Evolutionary conservation across 1,284 basidiomycete genomes (phyloP).

Genomic region (Ganoderma lingzhi): DNA sequence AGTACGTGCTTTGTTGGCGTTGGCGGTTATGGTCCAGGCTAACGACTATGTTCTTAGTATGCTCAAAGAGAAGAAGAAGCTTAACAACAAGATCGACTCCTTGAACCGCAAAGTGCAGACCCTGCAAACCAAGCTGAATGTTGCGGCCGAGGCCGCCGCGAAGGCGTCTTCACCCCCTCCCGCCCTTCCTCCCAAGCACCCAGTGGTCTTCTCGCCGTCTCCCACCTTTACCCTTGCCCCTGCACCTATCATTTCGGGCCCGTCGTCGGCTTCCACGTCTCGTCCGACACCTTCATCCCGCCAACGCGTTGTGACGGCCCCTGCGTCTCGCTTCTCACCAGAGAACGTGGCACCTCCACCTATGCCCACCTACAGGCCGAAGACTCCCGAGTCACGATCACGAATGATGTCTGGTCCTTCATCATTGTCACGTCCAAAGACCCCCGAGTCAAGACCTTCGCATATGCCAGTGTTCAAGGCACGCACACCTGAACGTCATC

Average conservation of each 20-base stretch:
- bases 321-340: slow-evolving; percentile 8
- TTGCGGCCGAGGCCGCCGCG: slow-evolving; percentile 51
- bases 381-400: slow-evolving; percentile 40
- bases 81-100: slow-evolving; percentile 70
- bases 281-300: slow-evolving; percentile 20
- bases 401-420: slow-evolving; percentile 54
- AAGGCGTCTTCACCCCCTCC: slow-evolving; percentile 31
- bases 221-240: slow-evolving; percentile 20
- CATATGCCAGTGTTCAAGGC: slow-evolving; percentile 57
- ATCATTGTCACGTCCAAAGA: slow-evolving; percentile 55
- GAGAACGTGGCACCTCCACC: slow-evolving; percentile 27
- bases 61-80: slow-evolving; percentile 81
- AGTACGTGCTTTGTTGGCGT: slow-evolving; percentile 56
- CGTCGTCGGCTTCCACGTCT: slow-evolving; percentile 19
- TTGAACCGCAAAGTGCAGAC: slow-evolving; percentile 75
- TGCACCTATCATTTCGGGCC: slow-evolving; percentile 19
- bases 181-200: slow-evolving; percentile 15
- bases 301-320: slow-evolving; percentile 29
- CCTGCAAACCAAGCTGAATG: slow-evolving; percentile 69
- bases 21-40: not conserved
- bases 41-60: slow-evolving; percentile 52
- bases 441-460: slow-evolving; percentile 55
- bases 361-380: slow-evolving; percentile 35
- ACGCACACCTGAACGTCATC: slow-evolving; percentile 52
- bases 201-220: slow-evolving; percentile 20